Evolutionary conservation across 805 yeast species (phyloP).

Genomic region (Saccharomycopsis fodiens): DNA sequence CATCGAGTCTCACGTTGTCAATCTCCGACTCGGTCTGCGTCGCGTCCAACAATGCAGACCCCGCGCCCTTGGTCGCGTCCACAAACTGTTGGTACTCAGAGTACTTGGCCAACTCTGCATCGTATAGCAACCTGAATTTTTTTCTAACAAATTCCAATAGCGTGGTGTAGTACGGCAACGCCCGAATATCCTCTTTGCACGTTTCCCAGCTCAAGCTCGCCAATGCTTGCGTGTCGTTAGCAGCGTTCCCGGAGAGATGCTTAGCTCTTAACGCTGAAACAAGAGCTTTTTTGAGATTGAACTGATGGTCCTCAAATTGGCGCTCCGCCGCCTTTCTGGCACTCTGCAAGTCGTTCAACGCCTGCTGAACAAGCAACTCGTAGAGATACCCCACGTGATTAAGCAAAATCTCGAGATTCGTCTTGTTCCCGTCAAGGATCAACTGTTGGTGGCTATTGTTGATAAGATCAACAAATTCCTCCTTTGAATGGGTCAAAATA

Average conservation of each 20-base stretch:
- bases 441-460: slow-evolving; percentile 21
- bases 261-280: slow-evolving; percentile 13
- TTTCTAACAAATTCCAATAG: slow-evolving; percentile 2
- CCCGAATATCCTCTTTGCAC: neutral
- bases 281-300: slow-evolving; percentile 22
- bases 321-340: slow-evolving; percentile 22
- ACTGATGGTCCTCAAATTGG: slow-evolving; percentile 22
- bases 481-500: slow-evolving; percentile 6
- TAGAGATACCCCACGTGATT: slow-evolving; percentile 27
- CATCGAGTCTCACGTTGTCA: neutral
- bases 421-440: slow-evolving; percentile 21
- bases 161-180: slow-evolving; percentile 2
- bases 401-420: slow-evolving; percentile 25
- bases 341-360: slow-evolving; percentile 22
- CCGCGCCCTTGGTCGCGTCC: neutral
- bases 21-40: neutral
- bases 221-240: slow-evolving; percentile 2
- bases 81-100: slow-evolving; percentile 10
- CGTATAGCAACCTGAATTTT: slow-evolving; percentile 7
- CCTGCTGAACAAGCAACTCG: slow-evolving; percentile 25
- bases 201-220: slow-evolving; percentile 9
- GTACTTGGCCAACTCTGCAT: slow-evolving; percentile 4
- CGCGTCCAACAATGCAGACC: neutral
- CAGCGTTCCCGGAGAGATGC: slow-evolving; percentile 7
- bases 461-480: slow-evolving; percentile 17